Conservation (phyloP, 441 rosid genomes). For the Arabidopsis lyrata region DNA sequence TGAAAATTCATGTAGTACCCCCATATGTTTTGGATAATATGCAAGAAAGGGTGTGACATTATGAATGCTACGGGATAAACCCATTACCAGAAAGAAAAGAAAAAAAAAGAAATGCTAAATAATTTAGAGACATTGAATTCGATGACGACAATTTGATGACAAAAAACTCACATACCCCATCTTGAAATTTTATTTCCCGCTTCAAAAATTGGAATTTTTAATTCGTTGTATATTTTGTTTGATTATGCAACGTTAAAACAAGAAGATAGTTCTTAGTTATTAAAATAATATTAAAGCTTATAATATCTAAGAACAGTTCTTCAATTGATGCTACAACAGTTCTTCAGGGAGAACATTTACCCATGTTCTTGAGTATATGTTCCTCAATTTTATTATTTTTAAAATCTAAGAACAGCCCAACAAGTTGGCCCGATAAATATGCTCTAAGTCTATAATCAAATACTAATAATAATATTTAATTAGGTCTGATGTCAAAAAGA, state of each 20-base stretch:
- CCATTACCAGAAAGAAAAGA: not conserved
- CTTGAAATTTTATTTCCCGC: conserved; percentile 30
- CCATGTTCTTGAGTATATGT: too few species aligned
- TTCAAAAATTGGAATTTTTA: conserved; percentile 31
- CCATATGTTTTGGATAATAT: not conserved
- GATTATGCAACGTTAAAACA: too few species aligned
- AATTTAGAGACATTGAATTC: conserved; percentile 37
- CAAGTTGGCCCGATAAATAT: too few species aligned
- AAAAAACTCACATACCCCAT: not conserved
- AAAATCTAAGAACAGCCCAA: too few species aligned
- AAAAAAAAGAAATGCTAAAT: not conserved
- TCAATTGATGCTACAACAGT: too few species aligned
- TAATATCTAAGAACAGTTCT: too few species aligned
- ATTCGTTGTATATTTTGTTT: conserved; percentile 13
- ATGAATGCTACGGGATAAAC: conserved; percentile 21
- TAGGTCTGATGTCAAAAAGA: conserved; percentile 22
- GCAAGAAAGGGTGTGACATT: conserved; percentile 1
- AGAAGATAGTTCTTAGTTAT: too few species aligned
- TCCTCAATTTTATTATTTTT: too few species aligned
- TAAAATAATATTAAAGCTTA: too few species aligned
- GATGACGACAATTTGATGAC: conserved; percentile 16
- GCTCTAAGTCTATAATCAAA: too few species aligned
- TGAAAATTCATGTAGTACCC: not conserved
- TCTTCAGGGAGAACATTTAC: too few species aligned
- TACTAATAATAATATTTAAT: not conserved